Evolutionary conservation across 2,329 filamentous ascomycete genomes (phyloP).

Genomic region (Lasiodiplodia sp.): DNA sequence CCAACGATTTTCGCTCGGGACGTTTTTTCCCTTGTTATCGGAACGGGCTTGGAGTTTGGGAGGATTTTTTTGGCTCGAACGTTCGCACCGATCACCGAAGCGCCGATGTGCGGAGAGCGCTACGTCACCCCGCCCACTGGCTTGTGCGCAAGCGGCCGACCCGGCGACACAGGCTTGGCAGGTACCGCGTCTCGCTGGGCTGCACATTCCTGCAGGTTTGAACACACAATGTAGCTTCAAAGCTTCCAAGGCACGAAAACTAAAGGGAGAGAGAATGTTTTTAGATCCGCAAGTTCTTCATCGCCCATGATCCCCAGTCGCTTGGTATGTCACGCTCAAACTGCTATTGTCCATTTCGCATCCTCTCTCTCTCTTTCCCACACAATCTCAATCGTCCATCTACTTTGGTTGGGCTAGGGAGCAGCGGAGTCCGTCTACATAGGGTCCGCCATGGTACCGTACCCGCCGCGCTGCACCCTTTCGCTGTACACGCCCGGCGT

Average conservation of each 20-base stretch:
- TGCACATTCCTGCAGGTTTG: neutral
- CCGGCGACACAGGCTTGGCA: constrained; percentile 2
- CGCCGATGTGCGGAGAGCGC: constrained; percentile 12
- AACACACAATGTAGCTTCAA: too few relatives aligned
- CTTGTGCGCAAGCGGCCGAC: neutral
- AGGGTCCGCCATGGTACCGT: neutral
- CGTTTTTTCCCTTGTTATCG: constrained; percentile 10
- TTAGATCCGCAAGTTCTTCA: neutral
- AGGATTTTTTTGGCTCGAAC: constrained; percentile 16
- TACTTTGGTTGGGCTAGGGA: too few relatives aligned
- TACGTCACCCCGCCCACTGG: constrained; percentile 10
- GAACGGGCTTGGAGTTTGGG: neutral
- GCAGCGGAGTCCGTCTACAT: neutral
- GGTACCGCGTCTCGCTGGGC: neutral
- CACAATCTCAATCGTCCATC: neutral
- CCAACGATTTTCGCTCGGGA: neutral
- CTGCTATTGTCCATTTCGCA: neutral
- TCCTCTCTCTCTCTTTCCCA: neutral
- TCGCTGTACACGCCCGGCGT: constrained; percentile 77
- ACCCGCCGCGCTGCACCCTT: constrained; percentile 61
- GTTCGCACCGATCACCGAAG: constrained; percentile 13
- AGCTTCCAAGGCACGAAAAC: too few relatives aligned
- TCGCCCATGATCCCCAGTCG: neutral
- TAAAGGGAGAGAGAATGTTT: neutral
- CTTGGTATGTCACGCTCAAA: neutral